Evolutionary conservation across 345 rosid genomes (phyloP).

Genomic region (Geranium brycei): DNA sequence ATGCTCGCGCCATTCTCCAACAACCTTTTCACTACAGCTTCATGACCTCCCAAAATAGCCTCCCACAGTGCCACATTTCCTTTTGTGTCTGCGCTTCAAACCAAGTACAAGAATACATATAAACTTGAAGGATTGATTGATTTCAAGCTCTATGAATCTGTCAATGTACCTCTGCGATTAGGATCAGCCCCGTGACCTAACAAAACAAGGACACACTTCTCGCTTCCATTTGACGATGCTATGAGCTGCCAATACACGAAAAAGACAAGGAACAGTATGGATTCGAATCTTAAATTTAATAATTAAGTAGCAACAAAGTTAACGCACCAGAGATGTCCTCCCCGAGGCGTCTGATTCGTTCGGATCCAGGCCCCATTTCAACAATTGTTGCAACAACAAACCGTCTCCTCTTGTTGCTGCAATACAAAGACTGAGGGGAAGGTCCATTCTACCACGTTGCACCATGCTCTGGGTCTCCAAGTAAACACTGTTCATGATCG

Average conservation of each 20-base stretch:
- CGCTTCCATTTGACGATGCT: conserved; percentile 65
- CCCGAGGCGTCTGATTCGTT: conserved; percentile 68
- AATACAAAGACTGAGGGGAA: conserved; percentile 59
- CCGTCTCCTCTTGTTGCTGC: conserved; percentile 82
- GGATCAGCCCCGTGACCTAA: conserved; percentile 59
- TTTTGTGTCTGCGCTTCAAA: conserved; percentile 40
- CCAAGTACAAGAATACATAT: neutral
- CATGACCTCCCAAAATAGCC: conserved; percentile 62
- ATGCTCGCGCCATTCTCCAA: conserved; percentile 37
- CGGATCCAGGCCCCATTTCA: conserved; percentile 73
- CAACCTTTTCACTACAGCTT: conserved; percentile 34
- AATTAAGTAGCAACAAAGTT: neutral
- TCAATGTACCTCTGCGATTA: conserved; percentile 47
- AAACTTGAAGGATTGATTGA: too few species aligned
- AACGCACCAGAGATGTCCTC: conserved; percentile 64
- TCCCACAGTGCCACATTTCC: conserved; percentile 82
- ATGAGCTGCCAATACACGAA: conserved; percentile 42
- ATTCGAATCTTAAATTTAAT: neutral
- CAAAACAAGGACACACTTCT: conserved; percentile 55
- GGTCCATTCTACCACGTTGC: conserved; percentile 63
- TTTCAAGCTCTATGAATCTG: too few species aligned
- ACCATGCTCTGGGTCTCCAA: conserved; percentile 66
- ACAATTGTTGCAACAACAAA: conserved; percentile 51
- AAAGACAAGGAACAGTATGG: neutral
- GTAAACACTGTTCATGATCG: conserved; percentile 53